Conservation (phyloP, 1,139 yeast genomes). For the Debaryomyces nepalensis region DNA sequence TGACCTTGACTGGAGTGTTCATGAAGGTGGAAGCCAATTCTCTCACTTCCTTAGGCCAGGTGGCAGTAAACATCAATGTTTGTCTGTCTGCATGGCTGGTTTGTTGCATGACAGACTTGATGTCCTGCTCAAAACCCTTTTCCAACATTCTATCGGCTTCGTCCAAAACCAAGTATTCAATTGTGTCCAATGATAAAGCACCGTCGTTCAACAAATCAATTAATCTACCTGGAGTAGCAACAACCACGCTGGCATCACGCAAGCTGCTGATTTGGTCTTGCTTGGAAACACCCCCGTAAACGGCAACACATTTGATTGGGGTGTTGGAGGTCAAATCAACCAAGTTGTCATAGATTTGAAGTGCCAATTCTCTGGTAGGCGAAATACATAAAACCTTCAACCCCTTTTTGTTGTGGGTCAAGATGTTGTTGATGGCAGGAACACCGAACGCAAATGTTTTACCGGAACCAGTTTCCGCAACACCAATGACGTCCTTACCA, state of each 20-base stretch:
- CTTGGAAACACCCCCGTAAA: slow-evolving; percentile 97
- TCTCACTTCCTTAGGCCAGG: slow-evolving; percentile 92
- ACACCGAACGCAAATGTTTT: slow-evolving; percentile 97
- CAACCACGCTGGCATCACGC: slow-evolving; percentile 67
- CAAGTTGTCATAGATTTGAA: slow-evolving; percentile 89
- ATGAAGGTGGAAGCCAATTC: slow-evolving; percentile 88
- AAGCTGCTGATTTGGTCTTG: slow-evolving; percentile 82
- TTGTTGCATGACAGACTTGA: slow-evolving; percentile 72
- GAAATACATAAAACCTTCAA: slow-evolving; percentile 83
- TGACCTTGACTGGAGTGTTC: slow-evolving; percentile 82
- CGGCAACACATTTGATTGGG: slow-evolving; percentile 74
- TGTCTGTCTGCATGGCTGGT: slow-evolving; percentile 60
- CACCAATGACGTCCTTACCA: slow-evolving; percentile 91
- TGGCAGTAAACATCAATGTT: slow-evolving; percentile 88
- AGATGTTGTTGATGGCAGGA: slow-evolving; percentile 84
- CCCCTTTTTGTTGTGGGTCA: slow-evolving; percentile 50
- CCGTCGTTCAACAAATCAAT: slow-evolving; percentile 92
- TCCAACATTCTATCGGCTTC: slow-evolving; percentile 99
- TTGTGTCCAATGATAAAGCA: slow-evolving; percentile 66
- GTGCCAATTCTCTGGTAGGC: slow-evolving; percentile 96
- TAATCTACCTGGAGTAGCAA: slow-evolving; percentile 97
- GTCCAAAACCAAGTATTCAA: slow-evolving; percentile 84
- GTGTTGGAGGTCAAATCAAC: slow-evolving; percentile 65
- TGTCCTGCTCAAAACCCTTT: slow-evolving; percentile 94
- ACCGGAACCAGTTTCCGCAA: slow-evolving; percentile 98